Evolutionary conservation across 768 basidiomycete genomes (phyloP).

Genomic region (Leccinum subgranulosum): DNA sequence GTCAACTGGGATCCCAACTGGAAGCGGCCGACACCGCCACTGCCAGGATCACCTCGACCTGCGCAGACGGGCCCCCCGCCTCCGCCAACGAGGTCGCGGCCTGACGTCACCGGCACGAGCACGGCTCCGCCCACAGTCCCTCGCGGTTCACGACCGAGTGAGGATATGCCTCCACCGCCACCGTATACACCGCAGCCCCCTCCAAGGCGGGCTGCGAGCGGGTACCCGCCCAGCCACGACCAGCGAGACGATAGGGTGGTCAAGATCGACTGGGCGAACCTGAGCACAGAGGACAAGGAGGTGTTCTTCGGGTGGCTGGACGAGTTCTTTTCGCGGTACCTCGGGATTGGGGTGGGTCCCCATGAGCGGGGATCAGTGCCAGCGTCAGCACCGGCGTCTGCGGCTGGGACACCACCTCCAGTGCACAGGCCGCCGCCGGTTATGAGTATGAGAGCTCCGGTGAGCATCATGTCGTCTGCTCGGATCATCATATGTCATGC

Average conservation of each 20-base stretch:
- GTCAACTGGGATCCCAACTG: constrained; percentile 62
- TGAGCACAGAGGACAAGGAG: constrained; percentile 64
- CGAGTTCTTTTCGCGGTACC: constrained; percentile 64
- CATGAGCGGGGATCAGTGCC: background rate
- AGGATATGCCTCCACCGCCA: constrained; percentile 9
- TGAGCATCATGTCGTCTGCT: constrained; percentile 9
- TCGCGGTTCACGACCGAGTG: constrained; percentile 14
- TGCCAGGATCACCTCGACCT: background rate
- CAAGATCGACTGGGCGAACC: constrained; percentile 65
- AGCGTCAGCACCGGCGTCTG: background rate
- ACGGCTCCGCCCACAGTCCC: constrained; percentile 6
- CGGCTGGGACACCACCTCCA: background rate
- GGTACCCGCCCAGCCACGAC: constrained; percentile 21
- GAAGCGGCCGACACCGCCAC: constrained; percentile 44
- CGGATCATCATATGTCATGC: background rate
- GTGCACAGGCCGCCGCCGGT: background rate
- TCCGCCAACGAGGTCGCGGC: constrained; percentile 33
- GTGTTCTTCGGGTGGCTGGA: constrained; percentile 79
- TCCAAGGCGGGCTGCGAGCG: constrained; percentile 26
- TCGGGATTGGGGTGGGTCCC: constrained; percentile 26
- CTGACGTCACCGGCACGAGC: constrained; percentile 7
- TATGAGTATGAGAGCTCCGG: constrained; percentile 10
- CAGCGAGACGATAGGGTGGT: constrained; percentile 3
- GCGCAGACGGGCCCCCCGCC: constrained; percentile 22
- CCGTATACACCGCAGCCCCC: constrained; percentile 22